Percentiles rank a stretch among this genome's conserved stretches.
Evolutionary conservation across 805 yeast genomes (phyloP).

Genomic region (Torulaspora delbrueckii): DNA sequence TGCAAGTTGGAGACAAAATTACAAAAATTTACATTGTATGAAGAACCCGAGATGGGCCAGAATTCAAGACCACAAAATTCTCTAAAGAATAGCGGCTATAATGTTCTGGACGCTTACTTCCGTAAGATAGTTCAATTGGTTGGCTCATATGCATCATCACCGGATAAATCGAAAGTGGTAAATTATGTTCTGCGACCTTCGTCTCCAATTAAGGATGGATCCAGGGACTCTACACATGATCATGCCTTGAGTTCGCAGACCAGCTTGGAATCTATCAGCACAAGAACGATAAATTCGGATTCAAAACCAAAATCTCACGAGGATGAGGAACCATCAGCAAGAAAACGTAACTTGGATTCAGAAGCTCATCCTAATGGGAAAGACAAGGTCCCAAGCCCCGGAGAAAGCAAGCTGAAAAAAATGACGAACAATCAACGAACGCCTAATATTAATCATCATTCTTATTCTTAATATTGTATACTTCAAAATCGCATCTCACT

Average conservation of each 20-base stretch:
- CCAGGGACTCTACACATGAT: not conserved
- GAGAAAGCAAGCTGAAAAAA: constrained; percentile 2
- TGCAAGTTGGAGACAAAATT: constrained; percentile 33
- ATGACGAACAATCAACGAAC: constrained; percentile 2
- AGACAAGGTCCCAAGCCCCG: not conserved
- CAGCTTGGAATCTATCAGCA: not conserved
- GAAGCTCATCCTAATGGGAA: not conserved
- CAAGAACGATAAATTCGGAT: not conserved
- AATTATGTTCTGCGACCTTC: constrained; percentile 18
- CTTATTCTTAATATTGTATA: constrained; percentile 1
- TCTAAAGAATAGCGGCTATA: constrained; percentile 29
- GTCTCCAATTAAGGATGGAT: not conserved
- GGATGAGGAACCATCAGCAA: constrained; percentile 2
- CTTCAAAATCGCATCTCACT: not conserved
- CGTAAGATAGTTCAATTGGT: constrained; percentile 46
- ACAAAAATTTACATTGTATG: constrained; percentile 16
- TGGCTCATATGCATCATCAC: constrained; percentile 37
- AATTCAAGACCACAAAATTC: not conserved
- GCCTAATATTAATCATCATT: constrained; percentile 1
- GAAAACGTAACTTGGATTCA: constrained; percentile 13
- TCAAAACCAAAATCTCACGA: not conserved
- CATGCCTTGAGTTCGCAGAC: not conserved
- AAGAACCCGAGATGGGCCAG: constrained; percentile 15
- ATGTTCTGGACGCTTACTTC: constrained; percentile 46
- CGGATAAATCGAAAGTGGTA: constrained; percentile 25